Evolutionary conservation across 352 stramenopile species (phyloP), one percentile per base, ranked within the genome.

Genomic region (Thalassiosira hispida): DNA sequence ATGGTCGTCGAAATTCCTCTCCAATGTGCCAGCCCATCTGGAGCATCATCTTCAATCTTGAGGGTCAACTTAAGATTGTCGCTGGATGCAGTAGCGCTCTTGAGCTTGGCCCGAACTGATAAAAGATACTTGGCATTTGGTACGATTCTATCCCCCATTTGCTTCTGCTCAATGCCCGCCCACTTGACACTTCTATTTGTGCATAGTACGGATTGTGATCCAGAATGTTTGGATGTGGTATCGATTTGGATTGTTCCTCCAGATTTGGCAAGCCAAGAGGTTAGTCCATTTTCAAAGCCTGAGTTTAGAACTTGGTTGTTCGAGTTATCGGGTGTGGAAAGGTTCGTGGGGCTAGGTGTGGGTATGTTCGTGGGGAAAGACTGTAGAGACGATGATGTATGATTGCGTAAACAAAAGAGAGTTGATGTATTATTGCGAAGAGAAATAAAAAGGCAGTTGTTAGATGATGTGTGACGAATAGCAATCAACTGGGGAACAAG

Each of bases 41-140:
- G n/a, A n/a, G n/a, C n/a, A n/a, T 62, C 52, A 2, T 62, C 16
- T 18, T 7, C 16, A 16, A 62, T 44, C 11, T 16, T 3, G 23
- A 62, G 25, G 52, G 52, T 42, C 16, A 62, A 16, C 52, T 62
- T 62, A 16, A 62, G 18, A 22, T 23, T 12, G 52, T 22, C 16
- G 52, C 52, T 62, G 23, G 52, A 2, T 22, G 52, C n/a, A n/a
- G n/a, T n/a, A n/a, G n/a, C 52, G 16, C 42, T 62, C 22, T 44
- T 38, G 2, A 62, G 52, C 16, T 62, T 62, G 52, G 16, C 52
- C 52, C 52, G 42, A 25, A 22, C 40, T 1, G 52, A 62, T 38
- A 62, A 5, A 2, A 20, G 52, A 22, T 62, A 62, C 16, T 35
- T n/a, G 22, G 7, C 52, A 16, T 22, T 22, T 3, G 23, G 3